Base-by-base conservation (phyloP, 352 stramenopile species). In the Globisporangium orthogonon region DNA sequence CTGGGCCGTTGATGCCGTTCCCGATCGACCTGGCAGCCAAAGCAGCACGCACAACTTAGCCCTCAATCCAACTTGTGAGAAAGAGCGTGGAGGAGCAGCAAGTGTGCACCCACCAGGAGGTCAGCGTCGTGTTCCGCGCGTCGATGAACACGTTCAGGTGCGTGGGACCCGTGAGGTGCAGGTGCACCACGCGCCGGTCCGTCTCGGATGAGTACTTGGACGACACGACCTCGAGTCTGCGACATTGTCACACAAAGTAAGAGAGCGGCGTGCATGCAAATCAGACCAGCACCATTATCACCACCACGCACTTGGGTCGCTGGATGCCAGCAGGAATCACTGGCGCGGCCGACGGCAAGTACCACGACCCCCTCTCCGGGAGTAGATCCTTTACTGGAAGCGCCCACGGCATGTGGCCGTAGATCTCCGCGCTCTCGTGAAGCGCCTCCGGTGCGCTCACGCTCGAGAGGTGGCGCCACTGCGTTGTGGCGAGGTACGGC, bases 101-200 rank as follows among this genome's bases (percentile, higher is more conserved):
- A 23, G 23, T 23, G 23, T 23, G 3, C 11, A 77, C 60, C 35
- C 54, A 89, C 82, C 82, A 91, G 7, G 77, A 86, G 30, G 77
- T 89, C 40, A 91, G 54, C 23, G 58, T 79, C 5, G 75, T 89
- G 52, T 64, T 73, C 44, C 76, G 83, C n/a, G 82, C 82, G 60
- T 91, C 79, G 58, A 91, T 80, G 60, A 86, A 91, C 51, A 91
- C 68, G 54, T 86, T 82, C 53, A 88, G 69, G 49, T 89, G 75
- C 1, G 78, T 81, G 7, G 82, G 78, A 0, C 82, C 82, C 1
- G 70, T 83, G 49, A 91, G 83, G 18, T 76, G 62, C 44, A 91
- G 70, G 54, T 89, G 82, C 18, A 91, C 74, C 50, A 54, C 77
- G 35, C 82, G 82, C 3, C 65, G 73, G 56, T 89, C 60, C 4